Base-by-base conservation (phyloP, 75 land plant species). In the Ceratopteris richardii region DNA sequence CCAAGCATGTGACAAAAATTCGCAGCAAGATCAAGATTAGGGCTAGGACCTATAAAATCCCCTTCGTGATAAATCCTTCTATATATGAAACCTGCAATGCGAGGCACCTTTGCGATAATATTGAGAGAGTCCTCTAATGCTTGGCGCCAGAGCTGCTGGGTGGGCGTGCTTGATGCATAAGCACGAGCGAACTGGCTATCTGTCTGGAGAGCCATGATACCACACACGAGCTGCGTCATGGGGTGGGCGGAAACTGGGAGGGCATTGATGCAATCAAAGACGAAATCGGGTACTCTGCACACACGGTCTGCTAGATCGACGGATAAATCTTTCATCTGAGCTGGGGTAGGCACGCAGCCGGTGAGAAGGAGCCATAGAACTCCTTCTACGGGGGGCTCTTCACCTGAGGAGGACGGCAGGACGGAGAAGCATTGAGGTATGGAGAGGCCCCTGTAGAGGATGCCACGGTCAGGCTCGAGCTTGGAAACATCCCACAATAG, bases 401-500 rank as follows among this genome's bases (percentile, higher is more conserved):
- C 14, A 17, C 22, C 50, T 5, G 50, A 46, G 37, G 37, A 33
- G 37, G 37, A 17, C 4, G 48, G 48, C 2, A 46, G 48, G 14
- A 14, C 5, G 14, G 54, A 21, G 54, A 52, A 12, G 27, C 54
- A 52, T 7, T 52, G 29, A 2, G 29, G 28, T 25, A 52, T 52
- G 54, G 54, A 52, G 54, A 24, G 14, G 54, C 54, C 54, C 14
- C 54, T 1, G 54, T 52, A 52, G 29, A 52, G 54, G 54, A 52
- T 52, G 29, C 54, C 54, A 12, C 14, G 54, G 16, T 52, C 28
- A 4, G 54, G 16, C 6, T 52, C 54, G 24, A 52, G 54, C 54
- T 19, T 52, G 5, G 54, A 52, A 9, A 52, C 14, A 28, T 52
- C 54, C 54, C 54, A 52, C 54, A 52, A 28, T 11, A 52, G 24